These are phyloP conservation scores for Pyrenula aspistea DNA, from an alignment of 495 filamentous ascomycete genomes.

Conservation along the genomic window DNA sequence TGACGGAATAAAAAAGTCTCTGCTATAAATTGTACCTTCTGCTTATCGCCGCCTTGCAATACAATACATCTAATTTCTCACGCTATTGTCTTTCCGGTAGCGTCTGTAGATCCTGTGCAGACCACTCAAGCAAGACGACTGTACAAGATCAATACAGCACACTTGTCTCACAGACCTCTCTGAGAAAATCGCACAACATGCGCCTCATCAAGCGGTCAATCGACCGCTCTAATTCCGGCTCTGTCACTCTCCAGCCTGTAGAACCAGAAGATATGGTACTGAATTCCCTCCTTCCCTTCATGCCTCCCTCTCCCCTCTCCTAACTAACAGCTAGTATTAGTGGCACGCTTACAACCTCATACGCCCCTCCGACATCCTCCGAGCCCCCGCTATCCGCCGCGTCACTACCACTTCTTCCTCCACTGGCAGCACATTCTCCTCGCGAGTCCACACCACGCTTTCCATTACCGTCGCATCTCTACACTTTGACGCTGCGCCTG, in stretches of 20 bases:
- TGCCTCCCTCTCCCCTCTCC: conserved; percentile 1
- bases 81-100: no score
- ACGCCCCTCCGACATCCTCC: conserved; percentile 62
- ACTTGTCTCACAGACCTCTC: no score
- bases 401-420: conserved; percentile 53
- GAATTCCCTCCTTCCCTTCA: conserved; percentile 2
- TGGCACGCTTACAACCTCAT: conserved; percentile 98
- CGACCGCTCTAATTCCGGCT: conserved; percentile 64
- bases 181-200: no score
- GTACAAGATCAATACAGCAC: no score
- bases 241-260: conserved; percentile 69
- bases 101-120: no score
- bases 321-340: conserved; percentile 26
- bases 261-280: conserved; percentile 93
- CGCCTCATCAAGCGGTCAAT: conserved; percentile 61
- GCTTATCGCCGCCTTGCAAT: no score
- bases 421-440: conserved; percentile 63
- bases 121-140: no score
- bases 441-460: conserved; percentile 66
- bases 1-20: no score
- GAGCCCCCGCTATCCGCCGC: conserved; percentile 72
- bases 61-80: no score
- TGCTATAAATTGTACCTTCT: no score
- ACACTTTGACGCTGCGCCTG: conserved; percentile 81
- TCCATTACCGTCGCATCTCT: conserved; percentile 69